Evolutionary conservation across 495 filamentous ascomycete species (phyloP).

Genomic region (Penicillium canescens): DNA sequence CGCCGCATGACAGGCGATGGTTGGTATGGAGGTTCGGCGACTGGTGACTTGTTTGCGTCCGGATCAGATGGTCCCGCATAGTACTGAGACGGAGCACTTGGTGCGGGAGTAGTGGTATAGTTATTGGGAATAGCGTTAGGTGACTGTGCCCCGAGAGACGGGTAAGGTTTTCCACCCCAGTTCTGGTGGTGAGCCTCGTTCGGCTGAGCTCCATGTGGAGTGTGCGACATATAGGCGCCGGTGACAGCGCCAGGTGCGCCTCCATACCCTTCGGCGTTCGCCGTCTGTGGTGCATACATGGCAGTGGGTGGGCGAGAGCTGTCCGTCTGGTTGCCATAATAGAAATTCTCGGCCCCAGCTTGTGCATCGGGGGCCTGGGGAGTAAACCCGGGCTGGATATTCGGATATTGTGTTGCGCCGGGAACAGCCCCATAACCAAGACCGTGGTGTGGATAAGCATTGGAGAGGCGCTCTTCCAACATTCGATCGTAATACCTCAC

Average conservation of each 20-base stretch:
- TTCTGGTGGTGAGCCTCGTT: conserved; percentile 18
- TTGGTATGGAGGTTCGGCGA: conserved; percentile 27
- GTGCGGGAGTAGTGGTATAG: conserved; percentile 13
- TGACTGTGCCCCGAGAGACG: conserved; percentile 30
- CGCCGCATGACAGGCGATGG: conserved; percentile 28
- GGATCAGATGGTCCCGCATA: conserved; percentile 32
- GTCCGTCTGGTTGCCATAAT: conserved; percentile 66
- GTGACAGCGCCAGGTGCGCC: conserved; percentile 18
- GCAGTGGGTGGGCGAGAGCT: conserved; percentile 22
- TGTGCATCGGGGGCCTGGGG: conserved; percentile 46
- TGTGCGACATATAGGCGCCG: conserved; percentile 26
- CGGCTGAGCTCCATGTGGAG: conserved; percentile 25
- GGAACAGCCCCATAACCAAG: conserved; percentile 46
- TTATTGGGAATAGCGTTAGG: conserved; percentile 20
- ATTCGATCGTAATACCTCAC: conserved; percentile 99
- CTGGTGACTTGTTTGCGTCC: conserved; percentile 19
- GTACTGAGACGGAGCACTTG: conserved; percentile 27
- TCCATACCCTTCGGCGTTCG: conserved; percentile 21
- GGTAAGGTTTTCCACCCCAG: conserved; percentile 33
- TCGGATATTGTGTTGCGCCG: conserved; percentile 55
- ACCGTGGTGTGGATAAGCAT: conserved; percentile 82
- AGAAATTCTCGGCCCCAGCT: conserved; percentile 74
- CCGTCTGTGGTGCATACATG: conserved; percentile 51
- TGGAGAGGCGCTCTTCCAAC: conserved; percentile 92
- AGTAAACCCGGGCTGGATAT: conserved; percentile 68